Conservation (phyloP, 495 filamentous ascomycete species). For the Achaetomiella virescens region DNA sequence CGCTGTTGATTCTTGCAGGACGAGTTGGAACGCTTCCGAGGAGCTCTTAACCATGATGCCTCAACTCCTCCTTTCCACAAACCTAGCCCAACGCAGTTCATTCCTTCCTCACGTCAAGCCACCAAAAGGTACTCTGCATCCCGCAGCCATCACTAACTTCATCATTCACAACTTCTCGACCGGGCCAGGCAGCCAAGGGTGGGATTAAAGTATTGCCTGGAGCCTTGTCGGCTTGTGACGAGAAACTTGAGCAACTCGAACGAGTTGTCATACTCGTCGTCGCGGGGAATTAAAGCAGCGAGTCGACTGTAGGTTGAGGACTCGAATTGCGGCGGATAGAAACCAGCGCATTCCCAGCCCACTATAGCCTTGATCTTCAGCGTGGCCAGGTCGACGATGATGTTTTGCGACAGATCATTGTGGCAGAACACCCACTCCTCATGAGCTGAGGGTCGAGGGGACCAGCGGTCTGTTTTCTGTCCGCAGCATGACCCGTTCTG, state of each 20-base stretch:
- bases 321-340: constrained; percentile 1
- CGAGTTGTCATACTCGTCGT: background rate
- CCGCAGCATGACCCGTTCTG: background rate
- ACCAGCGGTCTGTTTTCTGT: background rate
- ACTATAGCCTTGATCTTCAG: constrained; percentile 9
- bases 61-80: too few species aligned
- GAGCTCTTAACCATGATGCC: too few species aligned
- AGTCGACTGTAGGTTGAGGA: background rate
- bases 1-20: too few species aligned
- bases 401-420: constrained; percentile 9
- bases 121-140: too few species aligned
- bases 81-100: too few species aligned
- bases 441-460: background rate
- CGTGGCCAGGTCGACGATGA: constrained; percentile 9
- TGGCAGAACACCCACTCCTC: constrained; percentile 3
- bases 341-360: constrained; percentile 4
- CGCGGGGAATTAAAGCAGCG: background rate
- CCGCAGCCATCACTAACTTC: too few species aligned
- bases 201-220: too few species aligned
- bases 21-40: too few species aligned
- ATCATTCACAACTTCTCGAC: too few species aligned
- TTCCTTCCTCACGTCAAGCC: too few species aligned
- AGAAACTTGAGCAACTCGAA: background rate
- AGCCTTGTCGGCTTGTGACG: too few species aligned
- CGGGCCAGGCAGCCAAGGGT: too few species aligned